A percentile compares a stretch with the other conserved stretches of the same genome.
phyloP scores from a whole-genome alignment of 139 green algal species.

The Micractinium conductrix region DNA sequence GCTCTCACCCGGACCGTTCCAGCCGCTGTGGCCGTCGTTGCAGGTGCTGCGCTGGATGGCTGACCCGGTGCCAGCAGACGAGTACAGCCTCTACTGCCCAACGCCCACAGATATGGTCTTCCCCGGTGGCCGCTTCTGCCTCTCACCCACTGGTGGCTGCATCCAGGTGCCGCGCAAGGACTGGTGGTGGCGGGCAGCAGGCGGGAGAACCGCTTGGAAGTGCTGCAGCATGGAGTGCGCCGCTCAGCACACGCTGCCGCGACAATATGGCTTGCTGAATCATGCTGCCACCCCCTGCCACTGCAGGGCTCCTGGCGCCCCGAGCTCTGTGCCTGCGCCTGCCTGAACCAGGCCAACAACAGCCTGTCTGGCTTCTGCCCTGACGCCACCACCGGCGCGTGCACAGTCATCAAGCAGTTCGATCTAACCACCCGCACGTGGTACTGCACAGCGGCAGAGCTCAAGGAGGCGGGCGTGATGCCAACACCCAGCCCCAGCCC shows the following conservation, averaged over 20 bases:
- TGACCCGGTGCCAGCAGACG: conserved; percentile 3
- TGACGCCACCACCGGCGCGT: background rate
- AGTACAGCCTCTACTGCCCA: conserved; percentile 7
- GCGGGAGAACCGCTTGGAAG: no score
- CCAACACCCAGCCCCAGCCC: background rate
- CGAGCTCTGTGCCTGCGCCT: background rate
- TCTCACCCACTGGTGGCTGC: background rate
- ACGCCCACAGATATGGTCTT: conserved; percentile 18
- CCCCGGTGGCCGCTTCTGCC: background rate
- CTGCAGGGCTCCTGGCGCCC: background rate
- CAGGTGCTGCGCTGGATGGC: conserved; percentile 32
- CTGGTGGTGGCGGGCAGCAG: no score
- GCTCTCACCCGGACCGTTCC: no score
- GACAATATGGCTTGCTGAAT: no score
- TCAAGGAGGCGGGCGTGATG: background rate
- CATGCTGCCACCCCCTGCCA: no score
- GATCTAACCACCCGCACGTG: background rate
- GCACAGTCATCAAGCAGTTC: background rate
- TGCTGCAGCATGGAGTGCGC: no score
- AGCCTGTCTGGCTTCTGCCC: background rate
- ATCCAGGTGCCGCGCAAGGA: background rate
- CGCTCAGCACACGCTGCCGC: no score
- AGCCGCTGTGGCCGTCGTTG: no score
- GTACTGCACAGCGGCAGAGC: background rate
- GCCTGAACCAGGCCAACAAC: background rate